Base-by-base conservation (phyloP, 2,329 filamentous ascomycete species). In the Decorospora gaudefroyi region DNA sequence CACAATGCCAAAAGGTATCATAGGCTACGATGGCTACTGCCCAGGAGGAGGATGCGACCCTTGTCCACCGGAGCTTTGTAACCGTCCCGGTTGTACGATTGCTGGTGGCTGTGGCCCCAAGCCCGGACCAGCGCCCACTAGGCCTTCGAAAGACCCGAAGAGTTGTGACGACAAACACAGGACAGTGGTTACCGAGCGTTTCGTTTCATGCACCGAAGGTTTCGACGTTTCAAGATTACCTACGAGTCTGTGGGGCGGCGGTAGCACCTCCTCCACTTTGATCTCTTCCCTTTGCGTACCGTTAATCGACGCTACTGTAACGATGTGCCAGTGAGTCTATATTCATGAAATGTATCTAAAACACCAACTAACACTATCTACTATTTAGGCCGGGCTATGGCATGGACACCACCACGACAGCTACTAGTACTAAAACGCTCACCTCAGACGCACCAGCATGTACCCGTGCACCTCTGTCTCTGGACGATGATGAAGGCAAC, bases 401-500 rank as follows among this genome's bases (percentile, higher is more conserved):
- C 5, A 40, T 55, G 46, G 5, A 54, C 46, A 52, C 55, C 1
- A 54, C 51, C 1, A 27, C 32, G 1, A 55, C 49, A 0, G 29
- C 33, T 11, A 54, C 31, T 10, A 42, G 23, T n/a, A 51, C 49
- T 6, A 22, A 42, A 2, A 51, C 40, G 23, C 38, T 30, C 6
- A 43, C 21, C 4, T 43, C 38, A 13, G 46, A 50, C 13, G 46
- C 23, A 9, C 53, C 50, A 12, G 49, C 49, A 9, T 67, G 64
- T 22, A 61, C 56, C 4, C 38, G 42, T 3, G 58, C 49, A 6
- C 51, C 60, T 5, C 49, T 66, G 4, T 50, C 40, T n/a, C 43
- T 66, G 1, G 61, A 67, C 27, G 62, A 66, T n/a, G 61, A 65
- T 19, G 53, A 65, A 28, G 62, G 62, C 2, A 49, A 60, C 19